Conservation (phyloP, 176 grass and related monocot species). For the Ananas comosus region DNA sequence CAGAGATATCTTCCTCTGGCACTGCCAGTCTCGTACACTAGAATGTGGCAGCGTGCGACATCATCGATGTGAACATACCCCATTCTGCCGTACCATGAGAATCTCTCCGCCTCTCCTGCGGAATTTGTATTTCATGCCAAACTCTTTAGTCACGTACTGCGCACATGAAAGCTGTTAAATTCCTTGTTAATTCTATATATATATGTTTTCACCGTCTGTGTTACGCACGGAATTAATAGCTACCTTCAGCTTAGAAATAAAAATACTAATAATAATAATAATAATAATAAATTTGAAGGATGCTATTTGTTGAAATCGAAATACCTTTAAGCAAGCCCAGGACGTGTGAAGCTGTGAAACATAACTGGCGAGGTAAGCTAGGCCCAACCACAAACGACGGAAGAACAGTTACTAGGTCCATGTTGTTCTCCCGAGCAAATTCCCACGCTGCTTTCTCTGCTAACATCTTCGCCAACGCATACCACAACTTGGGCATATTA, state of each 20-base stretch:
- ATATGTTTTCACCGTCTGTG: no score
- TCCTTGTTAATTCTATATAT: no score
- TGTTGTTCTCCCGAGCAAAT: conserved; percentile 72
- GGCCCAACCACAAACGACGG: conserved; percentile 71
- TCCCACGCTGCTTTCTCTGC: conserved; percentile 88
- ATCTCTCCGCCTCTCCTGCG: conserved; percentile 56
- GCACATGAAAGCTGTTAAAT: background rate
- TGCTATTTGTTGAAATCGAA: background rate
- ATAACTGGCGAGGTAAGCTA: conserved; percentile 40
- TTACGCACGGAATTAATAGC: no score
- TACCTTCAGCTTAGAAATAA: no score
- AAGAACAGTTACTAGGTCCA: conserved; percentile 65
- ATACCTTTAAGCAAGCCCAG: conserved; percentile 67
- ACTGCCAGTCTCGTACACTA: conserved; percentile 45
- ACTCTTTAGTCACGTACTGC: background rate
- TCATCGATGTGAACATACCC: conserved; percentile 93
- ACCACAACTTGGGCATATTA: conserved; percentile 40
- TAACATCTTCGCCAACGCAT: conserved; percentile 59
- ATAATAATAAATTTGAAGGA: no score
- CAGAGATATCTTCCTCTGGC: conserved; percentile 75
- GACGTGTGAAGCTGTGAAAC: conserved; percentile 46
- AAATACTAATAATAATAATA: no score
- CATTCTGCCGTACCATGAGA: conserved; percentile 73
- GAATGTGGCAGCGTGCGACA: conserved; percentile 70
- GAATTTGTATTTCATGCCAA: background rate